A percentile compares a stretch with the other conserved stretches of the same genome.
Evolutionary conservation across 257 asterid genomes (phyloP).

Genomic region (Striga asiatica): DNA sequence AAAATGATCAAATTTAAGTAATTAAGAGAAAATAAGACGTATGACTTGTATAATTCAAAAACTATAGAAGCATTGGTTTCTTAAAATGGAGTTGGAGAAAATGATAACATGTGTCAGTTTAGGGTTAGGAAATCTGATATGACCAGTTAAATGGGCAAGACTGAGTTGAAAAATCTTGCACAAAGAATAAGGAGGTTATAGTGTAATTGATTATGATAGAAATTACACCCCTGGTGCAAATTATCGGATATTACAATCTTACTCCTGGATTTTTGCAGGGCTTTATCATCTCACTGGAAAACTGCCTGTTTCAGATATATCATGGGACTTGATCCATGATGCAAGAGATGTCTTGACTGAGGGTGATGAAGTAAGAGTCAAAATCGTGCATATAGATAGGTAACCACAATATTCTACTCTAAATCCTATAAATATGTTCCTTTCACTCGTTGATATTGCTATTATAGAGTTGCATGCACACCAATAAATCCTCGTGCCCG

Average conservation of each 20-base stretch:
- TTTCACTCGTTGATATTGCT: background rate
- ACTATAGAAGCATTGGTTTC: too few relatives aligned
- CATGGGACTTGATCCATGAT: constrained; percentile 96
- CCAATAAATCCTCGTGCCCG: too few relatives aligned
- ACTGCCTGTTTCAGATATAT: constrained; percentile 89
- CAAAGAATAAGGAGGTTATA: background rate
- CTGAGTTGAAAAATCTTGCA: background rate
- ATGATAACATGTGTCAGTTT: too few relatives aligned
- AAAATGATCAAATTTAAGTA: too few relatives aligned
- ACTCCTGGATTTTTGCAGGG: constrained; percentile 34
- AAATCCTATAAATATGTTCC: background rate
- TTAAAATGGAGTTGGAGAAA: too few relatives aligned
- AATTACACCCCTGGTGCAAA: background rate
- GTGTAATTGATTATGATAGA: background rate
- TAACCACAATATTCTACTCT: constrained; percentile 18
- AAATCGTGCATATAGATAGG: constrained; percentile 65
- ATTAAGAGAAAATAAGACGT: too few relatives aligned
- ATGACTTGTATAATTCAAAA: too few relatives aligned
- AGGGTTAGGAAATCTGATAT: background rate
- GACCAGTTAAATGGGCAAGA: background rate
- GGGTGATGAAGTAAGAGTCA: constrained; percentile 79
- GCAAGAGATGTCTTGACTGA: constrained; percentile 63
- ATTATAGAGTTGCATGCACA: background rate
- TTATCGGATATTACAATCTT: background rate
- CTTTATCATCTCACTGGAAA: constrained; percentile 71